These are phyloP conservation scores for Phytophthora vignae DNA, from an alignment of 352 stramenopile species.

Conservation along the genomic window DNA sequence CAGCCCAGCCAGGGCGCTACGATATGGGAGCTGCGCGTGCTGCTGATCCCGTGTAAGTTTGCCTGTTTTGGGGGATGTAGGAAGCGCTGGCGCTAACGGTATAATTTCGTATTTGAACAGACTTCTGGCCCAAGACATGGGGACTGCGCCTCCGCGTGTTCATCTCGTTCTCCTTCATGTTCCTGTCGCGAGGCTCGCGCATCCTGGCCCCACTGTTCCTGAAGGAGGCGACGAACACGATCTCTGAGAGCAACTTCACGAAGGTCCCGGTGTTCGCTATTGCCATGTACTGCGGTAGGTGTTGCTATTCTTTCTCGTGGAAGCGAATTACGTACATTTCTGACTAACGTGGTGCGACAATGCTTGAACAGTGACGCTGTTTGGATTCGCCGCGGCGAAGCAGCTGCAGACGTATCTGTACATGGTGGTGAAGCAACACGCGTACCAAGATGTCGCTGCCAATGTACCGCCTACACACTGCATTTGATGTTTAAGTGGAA, in stretches of 20 bases:
- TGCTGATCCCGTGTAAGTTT: slow-evolving; percentile 72
- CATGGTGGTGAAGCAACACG: slow-evolving; percentile 96
- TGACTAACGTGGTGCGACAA: not conserved
- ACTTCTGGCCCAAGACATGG: slow-evolving; percentile 82
- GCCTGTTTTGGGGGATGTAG: not conserved
- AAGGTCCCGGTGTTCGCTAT: slow-evolving; percentile 58
- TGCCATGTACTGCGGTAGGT: slow-evolving; percentile 67
- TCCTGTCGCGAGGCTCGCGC: slow-evolving; percentile 67
- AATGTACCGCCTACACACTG: slow-evolving; percentile 26
- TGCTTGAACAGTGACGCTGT: slow-evolving; percentile 48
- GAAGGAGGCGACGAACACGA: slow-evolving; percentile 67
- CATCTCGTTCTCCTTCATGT: slow-evolving; percentile 75
- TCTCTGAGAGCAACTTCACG: slow-evolving; percentile 50
- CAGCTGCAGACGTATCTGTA: slow-evolving; percentile 95
- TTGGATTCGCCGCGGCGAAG: slow-evolving; percentile 89
- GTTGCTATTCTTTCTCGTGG: not conserved
- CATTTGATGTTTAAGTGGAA: too few relatives aligned
- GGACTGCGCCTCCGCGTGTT: slow-evolving; percentile 67
- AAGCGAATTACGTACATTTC: not conserved
- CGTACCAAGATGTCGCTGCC: slow-evolving; percentile 95
- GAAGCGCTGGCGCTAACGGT: not conserved
- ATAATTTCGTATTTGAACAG: slow-evolving; percentile 34
- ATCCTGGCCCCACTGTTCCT: slow-evolving; percentile 80
- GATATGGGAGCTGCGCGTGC: slow-evolving; percentile 68
- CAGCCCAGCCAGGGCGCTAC: slow-evolving; percentile 38